Base-by-base conservation (phyloP, 257 asterid genomes). In the Solanum bukasovii region DNA sequence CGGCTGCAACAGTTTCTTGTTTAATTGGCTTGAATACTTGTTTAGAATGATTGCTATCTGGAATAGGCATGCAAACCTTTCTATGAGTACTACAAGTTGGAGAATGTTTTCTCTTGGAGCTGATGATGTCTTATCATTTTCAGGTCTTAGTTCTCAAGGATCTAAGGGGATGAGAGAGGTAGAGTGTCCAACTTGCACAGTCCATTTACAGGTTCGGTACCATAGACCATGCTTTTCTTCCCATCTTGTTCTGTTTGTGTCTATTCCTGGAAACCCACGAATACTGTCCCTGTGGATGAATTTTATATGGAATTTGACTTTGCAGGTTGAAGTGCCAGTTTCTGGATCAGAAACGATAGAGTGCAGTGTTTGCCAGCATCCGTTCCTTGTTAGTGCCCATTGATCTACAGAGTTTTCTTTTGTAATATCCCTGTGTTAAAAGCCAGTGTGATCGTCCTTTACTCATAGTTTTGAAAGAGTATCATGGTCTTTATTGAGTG, bases 181-280 rank as follows among this genome's bases (percentile, higher is more conserved):
- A 75, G 99, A 90, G 8, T 95, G 99, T 87, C 99, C 99, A 88
- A 96, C 93, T 2, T 96, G 99, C 93, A 96, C 98, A 0, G 98
- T 96, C 89, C 98, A 95, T 90, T 91, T 96, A 72, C 98, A 96
- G 98, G 98, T 96, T 79, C 40, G 9, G 63, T 82, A 82, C 31
- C 29, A 29, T 46, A 29, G 18, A 82, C 86, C 70, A 49, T 82
- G 7, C 6, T 82, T 49, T 49, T 82, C 18, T 46, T 10, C 40
- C 85, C 0, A 4, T 79, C 18, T 44, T 82, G 20, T 49, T 29
- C 12, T 49, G 29, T 31, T 49, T 11, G 86, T 82, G 31, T 35
- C 42, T 35, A 3, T 49, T 82, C 85, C 68, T 31, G 7, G 20
- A 10, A 82, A 46, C 67, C 67, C 85, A 46, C 16, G 40, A 46